Evolutionary conservation across 495 filamentous ascomycete genomes (phyloP).

Genomic region (Bombardia bombarda): DNA sequence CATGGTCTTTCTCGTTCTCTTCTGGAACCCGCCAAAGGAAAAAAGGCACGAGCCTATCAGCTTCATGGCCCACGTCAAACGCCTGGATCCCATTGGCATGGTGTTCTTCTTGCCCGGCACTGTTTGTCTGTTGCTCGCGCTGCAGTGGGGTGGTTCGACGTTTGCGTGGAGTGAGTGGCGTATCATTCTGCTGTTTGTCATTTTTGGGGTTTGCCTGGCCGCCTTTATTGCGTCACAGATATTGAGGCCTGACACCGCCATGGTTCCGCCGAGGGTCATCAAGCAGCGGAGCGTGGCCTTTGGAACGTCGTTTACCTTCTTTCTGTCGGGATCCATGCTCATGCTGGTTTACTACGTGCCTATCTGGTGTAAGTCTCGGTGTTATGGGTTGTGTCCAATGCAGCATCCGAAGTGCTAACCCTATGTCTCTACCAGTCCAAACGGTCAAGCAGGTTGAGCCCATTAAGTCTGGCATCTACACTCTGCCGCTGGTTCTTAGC

Average conservation of each 20-base stretch:
- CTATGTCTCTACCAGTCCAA: too few relatives aligned
- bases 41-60: conserved; percentile 20
- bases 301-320: conserved; percentile 50
- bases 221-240: conserved; percentile 60
- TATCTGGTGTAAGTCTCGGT: conserved; percentile 61
- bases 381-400: too few relatives aligned
- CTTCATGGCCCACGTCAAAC: conserved; percentile 35
- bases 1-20: conserved; percentile 37
- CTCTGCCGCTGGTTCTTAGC: conserved; percentile 49
- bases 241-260: conserved; percentile 62
- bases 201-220: conserved; percentile 54
- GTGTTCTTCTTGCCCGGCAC: conserved; percentile 64
- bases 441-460: conserved; percentile 52
- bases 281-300: conserved; percentile 65
- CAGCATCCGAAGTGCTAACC: too few relatives aligned
- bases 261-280: conserved; percentile 65
- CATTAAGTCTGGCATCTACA: conserved; percentile 51
- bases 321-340: conserved; percentile 59
- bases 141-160: conserved; percentile 78
- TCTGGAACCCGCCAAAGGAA: conserved; percentile 35
- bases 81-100: conserved; percentile 65
- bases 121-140: conserved; percentile 63
- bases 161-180: conserved; percentile 60
- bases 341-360: conserved; percentile 60
- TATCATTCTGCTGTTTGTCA: conserved; percentile 60